Evolutionary conservation across 805 yeast genomes (phyloP), one percentile per base, ranked within the genome.

Genomic region (Ogataea pilisensis): DNA sequence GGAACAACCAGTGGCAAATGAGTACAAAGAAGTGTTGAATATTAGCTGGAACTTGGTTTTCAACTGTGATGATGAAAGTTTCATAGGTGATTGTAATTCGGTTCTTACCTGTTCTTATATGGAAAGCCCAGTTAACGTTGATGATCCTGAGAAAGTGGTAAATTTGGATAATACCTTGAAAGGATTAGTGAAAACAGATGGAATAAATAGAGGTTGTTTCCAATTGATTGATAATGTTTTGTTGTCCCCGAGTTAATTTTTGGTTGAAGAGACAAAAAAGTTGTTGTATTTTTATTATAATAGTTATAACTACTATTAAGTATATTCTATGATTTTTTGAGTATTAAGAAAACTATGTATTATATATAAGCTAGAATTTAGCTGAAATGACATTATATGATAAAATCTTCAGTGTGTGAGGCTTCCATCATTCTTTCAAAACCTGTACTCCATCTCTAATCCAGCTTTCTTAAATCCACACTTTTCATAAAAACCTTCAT

Each of bases 401-500:
- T n/a, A n/a, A n/a, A n/a, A n/a, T n/a, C n/a, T n/a, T n/a, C n/a
- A n/a, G n/a, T n/a, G n/a, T n/a, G n/a, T n/a, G 8, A 19, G 13
- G 19, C 29, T 22, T 9, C 16, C 16, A 17, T 27, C 19, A n/a
- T 17, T 22, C 7, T 17, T 16, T 49, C 46, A 59, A 44, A 68
- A 72, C 44, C 85, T 66, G 42, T 57, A 66, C 33, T 75, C 75
- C 95, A 85, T 85, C 54, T 82, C 87, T 29, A 75, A 61, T 12
- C 93, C 93, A 19, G 76, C 83, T 41, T 72, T 66, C 13, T 60
- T 59, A 59, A 77, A 80, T 3, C 90, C 95, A 69, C 98, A 91
- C 62, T 88, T 90, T 52, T 86, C 85, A 61, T 91, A 91, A 61
- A 91, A 91, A 4, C 77, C 82, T 28, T 80, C 83, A 57, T 91